Conservation (phyloP, 768 basidiomycete genomes). For the Auriscalpium vulgare region DNA sequence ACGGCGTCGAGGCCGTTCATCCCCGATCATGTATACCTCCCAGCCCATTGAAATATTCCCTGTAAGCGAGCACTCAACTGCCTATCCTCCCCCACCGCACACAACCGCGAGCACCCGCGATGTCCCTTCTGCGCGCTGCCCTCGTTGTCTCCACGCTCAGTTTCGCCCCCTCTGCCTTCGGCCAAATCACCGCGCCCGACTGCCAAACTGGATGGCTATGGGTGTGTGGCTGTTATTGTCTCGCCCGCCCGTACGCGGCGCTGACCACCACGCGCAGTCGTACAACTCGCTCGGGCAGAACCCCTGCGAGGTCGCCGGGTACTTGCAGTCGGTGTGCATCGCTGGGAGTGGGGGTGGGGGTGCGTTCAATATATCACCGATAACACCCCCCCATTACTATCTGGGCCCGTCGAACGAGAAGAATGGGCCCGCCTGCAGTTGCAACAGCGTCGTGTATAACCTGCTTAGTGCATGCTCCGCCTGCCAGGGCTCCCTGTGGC, state of each 20-base stretch:
- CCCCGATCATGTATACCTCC: not conserved
- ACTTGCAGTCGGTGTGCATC: not conserved
- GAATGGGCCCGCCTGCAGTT: conserved; percentile 11
- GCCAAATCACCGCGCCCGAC: not conserved
- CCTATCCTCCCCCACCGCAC: not conserved
- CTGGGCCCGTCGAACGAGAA: not conserved
- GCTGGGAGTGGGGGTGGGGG: too few species aligned
- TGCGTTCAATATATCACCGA: too few species aligned
- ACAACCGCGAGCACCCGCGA: not conserved
- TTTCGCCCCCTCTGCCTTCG: not conserved
- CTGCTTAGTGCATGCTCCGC: conserved; percentile 19
- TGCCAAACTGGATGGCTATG: conserved; percentile 1
- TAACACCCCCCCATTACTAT: too few species aligned
- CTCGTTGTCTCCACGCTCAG: not conserved
- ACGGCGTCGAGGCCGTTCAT: not conserved
- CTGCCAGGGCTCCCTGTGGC: conserved; percentile 14
- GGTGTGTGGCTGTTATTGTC: conserved; percentile 1
- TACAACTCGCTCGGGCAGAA: not conserved
- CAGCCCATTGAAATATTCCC: not conserved
- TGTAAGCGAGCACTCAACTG: not conserved
- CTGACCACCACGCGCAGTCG: not conserved
- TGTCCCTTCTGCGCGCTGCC: not conserved
- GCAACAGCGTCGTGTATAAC: conserved; percentile 21
- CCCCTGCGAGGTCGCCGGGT: not conserved
- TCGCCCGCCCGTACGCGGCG: too few species aligned